phyloP scores from a whole-genome alignment of 495 filamentous ascomycete species.

The Sporormia fimetaria region DNA sequence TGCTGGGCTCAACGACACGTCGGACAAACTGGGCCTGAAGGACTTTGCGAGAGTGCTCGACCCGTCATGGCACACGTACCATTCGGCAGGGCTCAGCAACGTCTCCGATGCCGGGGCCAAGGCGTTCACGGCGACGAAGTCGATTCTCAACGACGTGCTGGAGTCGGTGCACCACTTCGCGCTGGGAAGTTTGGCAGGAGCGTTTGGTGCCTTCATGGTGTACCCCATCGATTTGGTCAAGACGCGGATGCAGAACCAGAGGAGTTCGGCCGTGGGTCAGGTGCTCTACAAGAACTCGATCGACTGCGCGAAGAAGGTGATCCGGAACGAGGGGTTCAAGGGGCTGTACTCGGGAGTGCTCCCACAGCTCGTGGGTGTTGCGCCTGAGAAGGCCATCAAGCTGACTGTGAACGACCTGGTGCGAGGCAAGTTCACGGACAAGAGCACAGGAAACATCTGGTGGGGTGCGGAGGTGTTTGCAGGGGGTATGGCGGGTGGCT shows the following conservation, averaged over 20 bases:
- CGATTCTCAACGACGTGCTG: conserved; percentile 48
- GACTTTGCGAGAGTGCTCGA: conserved; percentile 95
- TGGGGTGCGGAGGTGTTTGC: conserved; percentile 64
- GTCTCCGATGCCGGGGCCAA: conserved; percentile 40
- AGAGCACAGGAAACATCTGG: conserved; percentile 63
- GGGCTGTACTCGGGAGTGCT: conserved; percentile 91
- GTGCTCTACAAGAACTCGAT: conserved; percentile 90
- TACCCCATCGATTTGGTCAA: conserved; percentile 98
- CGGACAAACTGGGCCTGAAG: conserved; percentile 64
- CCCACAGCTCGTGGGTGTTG: conserved; percentile 91
- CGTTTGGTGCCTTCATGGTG: conserved; percentile 97
- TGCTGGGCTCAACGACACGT: conserved; percentile 78
- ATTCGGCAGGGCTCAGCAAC: conserved; percentile 36
- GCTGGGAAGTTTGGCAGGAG: conserved; percentile 80
- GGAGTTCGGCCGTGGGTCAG: conserved; percentile 67
- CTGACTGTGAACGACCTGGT: conserved; percentile 95
- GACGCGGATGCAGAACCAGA: conserved; percentile 97
- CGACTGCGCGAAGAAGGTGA: conserved; percentile 85
- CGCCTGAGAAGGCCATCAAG: conserved; percentile 98
- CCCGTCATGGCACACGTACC: conserved; percentile 67
- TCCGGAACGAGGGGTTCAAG: conserved; percentile 78
- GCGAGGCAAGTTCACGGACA: conserved; percentile 61
- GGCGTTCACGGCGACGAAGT: conserved; percentile 37
- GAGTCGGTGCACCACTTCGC: conserved; percentile 84
- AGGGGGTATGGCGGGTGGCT: conserved; percentile 82